These are phyloP conservation scores for Hydnum rufescens DNA, from an alignment of 768 basidiomycete species.

Conservation along the genomic window DNA sequence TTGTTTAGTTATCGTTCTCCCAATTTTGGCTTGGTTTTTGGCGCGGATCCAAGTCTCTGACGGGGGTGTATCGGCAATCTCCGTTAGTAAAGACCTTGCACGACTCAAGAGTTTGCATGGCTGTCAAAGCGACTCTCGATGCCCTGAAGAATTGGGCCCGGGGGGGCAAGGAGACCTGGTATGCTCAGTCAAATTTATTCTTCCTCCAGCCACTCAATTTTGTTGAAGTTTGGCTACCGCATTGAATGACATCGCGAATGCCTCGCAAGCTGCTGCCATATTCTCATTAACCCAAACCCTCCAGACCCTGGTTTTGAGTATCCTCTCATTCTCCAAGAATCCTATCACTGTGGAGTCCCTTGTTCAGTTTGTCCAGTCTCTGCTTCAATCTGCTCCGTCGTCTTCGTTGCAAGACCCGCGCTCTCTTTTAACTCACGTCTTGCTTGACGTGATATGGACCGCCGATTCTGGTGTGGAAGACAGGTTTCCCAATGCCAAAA, in stretches of 20 bases:
- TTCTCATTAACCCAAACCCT: background rate
- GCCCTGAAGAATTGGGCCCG: background rate
- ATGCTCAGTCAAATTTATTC: background rate
- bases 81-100: too few species aligned
- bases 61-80: too few species aligned
- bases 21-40: too few species aligned
- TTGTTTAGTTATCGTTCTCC: too few species aligned
- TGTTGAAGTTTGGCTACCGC: background rate
- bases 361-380: slow-evolving; percentile 3
- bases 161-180: background rate
- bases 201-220: background rate
- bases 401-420: slow-evolving; percentile 6
- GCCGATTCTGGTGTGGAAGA: slow-evolving; percentile 63
- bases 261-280: background rate
- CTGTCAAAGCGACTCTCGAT: background rate
- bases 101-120: too few species aligned
- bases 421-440: slow-evolving; percentile 35
- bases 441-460: slow-evolving; percentile 71
- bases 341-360: slow-evolving; percentile 1
- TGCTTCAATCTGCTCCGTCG: slow-evolving; percentile 8
- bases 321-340: background rate
- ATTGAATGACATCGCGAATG: background rate
- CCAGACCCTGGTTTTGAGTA: background rate
- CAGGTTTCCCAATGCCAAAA: slow-evolving; percentile 36
- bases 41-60: too few species aligned